These are phyloP conservation scores for Apiospora phragmitis DNA, from an alignment of 2,329 filamentous ascomycete species.

Conservation along the genomic window DNA sequence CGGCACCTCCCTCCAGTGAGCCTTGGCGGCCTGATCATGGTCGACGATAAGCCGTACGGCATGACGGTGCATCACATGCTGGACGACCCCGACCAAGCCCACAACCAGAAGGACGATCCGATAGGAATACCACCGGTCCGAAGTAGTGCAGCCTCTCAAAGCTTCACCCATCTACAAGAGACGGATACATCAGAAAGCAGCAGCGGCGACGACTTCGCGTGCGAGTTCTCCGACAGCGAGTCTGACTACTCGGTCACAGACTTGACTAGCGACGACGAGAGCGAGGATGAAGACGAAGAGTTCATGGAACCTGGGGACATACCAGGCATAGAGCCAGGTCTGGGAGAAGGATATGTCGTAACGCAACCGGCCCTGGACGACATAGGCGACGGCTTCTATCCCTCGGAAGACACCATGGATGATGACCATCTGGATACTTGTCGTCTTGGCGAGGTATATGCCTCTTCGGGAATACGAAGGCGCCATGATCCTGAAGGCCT, in stretches of 20 bases:
- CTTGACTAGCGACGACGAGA: constrained; percentile 53
- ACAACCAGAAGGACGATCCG: constrained; percentile 15
- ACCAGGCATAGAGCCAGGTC: constrained; percentile 72
- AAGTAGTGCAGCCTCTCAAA: constrained; percentile 26
- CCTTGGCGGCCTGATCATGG: constrained; percentile 81
- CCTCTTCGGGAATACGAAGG: constrained; percentile 84
- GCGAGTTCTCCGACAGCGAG: constrained; percentile 63
- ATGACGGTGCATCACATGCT: constrained; percentile 98
- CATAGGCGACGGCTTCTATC: constrained; percentile 80
- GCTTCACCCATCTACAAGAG: constrained; percentile 24
- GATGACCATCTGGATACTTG: constrained; percentile 83
- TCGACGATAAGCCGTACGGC: constrained; percentile 83
- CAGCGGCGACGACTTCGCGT: constrained; percentile 55
- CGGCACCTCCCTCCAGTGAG: constrained; percentile 88
- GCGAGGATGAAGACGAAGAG: constrained; percentile 55
- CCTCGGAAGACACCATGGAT: constrained; percentile 67
- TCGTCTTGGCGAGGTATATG: constrained; percentile 80
- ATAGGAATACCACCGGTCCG: constrained; percentile 20
- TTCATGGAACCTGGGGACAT: constrained; percentile 72
- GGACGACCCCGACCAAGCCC: constrained; percentile 59
- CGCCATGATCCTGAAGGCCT: constrained; percentile 68
- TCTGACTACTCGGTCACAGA: constrained; percentile 37
- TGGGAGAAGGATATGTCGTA: constrained; percentile 75
- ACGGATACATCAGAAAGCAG: constrained; percentile 44
- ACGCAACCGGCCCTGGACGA: constrained; percentile 93